Base-by-base conservation (phyloP, 345 rosid species). In the Dipteronia dyeriana region DNA sequence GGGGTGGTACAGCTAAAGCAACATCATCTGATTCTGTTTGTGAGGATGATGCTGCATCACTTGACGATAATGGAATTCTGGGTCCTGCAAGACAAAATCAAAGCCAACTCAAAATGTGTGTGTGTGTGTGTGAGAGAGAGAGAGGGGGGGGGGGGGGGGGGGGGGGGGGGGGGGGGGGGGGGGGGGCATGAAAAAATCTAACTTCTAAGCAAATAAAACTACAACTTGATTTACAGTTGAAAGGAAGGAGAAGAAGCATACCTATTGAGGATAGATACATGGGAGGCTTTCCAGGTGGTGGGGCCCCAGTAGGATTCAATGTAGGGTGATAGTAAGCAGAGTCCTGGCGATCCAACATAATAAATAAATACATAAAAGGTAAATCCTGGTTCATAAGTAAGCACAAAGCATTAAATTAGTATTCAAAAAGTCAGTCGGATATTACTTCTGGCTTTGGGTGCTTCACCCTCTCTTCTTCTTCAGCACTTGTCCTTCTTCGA, bases 271-370 rank as follows among this genome's bases (percentile, higher is more conserved):
- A 92, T 72, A 91, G 87, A 76, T 92, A 96, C 98, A 92, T 91
- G 5, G 97, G 99, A 71, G 97, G 98, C 81, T 96, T 96, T 83
- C 99, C 99, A 51, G 99, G 99, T 45, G 98, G 99, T 54, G 99
- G 98, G 53, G 98, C 98, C 23, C 99, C 99, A 16, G 97, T 91
- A 2, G 99, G 99, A 87, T 96, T 96, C 81, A 96, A 83, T 3
- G 98, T 91, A 70, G 99, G 97, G 73, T 94, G 99, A 84, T 90
- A 96, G 75, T 96, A 96, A 71, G 93, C 98, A 80, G 99, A 96
- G 86, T 94, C 99, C 99, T 96, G 89, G 79, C 88, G 60, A 13
- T 76, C 39, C 73, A 77, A 80, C 78, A 39, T 54, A 53, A 65
- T 63, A 14, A 68, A 26, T 43, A 67, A 53, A 25, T 19, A n/a